Evolutionary conservation across 331 rosid genomes (phyloP).

Genomic region (Phaseolus coccineus): DNA sequence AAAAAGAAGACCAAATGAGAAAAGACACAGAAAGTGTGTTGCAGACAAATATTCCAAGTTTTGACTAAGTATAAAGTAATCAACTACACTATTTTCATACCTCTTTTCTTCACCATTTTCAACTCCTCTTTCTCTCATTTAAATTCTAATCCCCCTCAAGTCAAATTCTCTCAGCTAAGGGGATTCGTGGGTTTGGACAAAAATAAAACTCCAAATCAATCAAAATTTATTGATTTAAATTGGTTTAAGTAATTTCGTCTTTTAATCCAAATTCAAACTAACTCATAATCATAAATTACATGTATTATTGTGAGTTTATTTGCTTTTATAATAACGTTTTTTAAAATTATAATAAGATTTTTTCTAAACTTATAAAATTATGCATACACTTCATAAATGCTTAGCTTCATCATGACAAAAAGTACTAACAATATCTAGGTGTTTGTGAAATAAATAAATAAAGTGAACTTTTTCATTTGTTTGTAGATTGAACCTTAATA

Average conservation of each 20-base stretch:
- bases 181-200: too few species aligned
- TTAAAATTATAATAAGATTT: too few species aligned
- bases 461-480: background rate
- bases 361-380: too few species aligned
- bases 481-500: background rate
- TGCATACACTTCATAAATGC: too few species aligned
- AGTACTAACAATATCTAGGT: background rate
- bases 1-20: too few species aligned
- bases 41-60: constrained; percentile 22
- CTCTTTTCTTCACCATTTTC: constrained; percentile 42
- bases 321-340: too few species aligned
- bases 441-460: background rate
- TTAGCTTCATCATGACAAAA: background rate
- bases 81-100: background rate
- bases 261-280: background rate
- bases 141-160: background rate
- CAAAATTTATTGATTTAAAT: background rate
- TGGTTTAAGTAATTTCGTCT: background rate
- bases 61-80: background rate
- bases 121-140: background rate
- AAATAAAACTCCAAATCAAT: background rate
- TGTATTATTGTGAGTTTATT: too few species aligned
- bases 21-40: background rate
- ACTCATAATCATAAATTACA: too few species aligned
- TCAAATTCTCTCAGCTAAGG: constrained; percentile 15